Base-by-base conservation (phyloP, 306 rosid genomes). In the Rosa lucieae region DNA sequence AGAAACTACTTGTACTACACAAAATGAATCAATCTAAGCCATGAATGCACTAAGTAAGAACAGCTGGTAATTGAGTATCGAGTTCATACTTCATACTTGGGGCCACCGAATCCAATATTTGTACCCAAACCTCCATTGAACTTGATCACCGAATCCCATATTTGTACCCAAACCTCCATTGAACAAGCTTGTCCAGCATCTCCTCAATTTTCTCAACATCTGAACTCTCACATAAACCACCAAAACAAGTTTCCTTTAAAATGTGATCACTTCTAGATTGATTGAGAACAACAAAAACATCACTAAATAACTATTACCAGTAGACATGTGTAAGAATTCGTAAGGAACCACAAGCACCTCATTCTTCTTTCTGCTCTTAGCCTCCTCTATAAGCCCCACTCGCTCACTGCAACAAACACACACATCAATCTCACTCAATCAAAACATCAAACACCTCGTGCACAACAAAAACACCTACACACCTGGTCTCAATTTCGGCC, bases 111-210 rank as follows among this genome's bases (percentile, higher is more conserved):
- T 74, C 89, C 92, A 87, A 88, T 81, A 39, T 78, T 46, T 43
- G 79, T 74, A 43, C 85, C 92, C 5, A 53, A 76, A 80, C 37
- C 72, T 84, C 78, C 84, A 77, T 90, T 78, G 79, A 89, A 78
- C 91, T 90, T 92, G 81, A 90, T 78, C 77, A 90, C 88, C 29
- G 1, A 26, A 26, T 26, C 29, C 29, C 29, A 26, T 26, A 26
- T 26, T 26, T 26, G 29, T 26, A 26, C 29, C 29, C 29, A 26
- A 26, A 26, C 29, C 29, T 26, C 29, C 29, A 26, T 26, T 26
- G 29, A 66, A 81, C 96, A 80, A 92, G 87, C 83, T 90, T 92
- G 67, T 90, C 92, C 86, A 92, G 79, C 70, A 90, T 87, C 73
- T 85, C 86, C 80, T 72, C 90, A 67, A 84, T 84, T 76, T 87